Evolutionary conservation across 208 protist genomes (phyloP).

Genomic region (Acanthamoeba healyi): DNA sequence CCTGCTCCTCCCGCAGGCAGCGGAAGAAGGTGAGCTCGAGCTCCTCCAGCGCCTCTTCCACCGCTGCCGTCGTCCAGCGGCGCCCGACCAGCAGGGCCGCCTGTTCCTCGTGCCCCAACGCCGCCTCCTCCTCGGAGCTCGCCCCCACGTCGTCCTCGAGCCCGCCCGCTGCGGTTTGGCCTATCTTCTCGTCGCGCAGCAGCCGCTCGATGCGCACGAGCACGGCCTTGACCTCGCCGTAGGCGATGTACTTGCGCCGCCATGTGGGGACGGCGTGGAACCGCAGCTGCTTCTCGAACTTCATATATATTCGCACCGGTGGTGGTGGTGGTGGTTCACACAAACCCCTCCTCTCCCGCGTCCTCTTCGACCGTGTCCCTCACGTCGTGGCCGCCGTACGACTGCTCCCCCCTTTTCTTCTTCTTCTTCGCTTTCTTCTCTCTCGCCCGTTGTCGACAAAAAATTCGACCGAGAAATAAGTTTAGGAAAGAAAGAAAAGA

Average conservation of each 20-base stretch:
- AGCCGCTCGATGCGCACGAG: conserved; percentile 22
- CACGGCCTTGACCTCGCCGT: background rate
- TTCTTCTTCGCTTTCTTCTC: background rate
- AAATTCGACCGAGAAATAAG: background rate
- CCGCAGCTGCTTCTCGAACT: conserved; percentile 38
- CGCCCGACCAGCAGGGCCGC: background rate
- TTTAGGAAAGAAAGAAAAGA: background rate
- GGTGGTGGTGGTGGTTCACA: background rate
- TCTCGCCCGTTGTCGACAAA: background rate
- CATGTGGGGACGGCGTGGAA: conserved; percentile 44
- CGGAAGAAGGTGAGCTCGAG: conserved; percentile 63
- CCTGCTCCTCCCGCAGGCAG: conserved; percentile 27
- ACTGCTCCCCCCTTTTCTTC: background rate
- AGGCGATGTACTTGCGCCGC: conserved; percentile 41
- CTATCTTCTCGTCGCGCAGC: background rate
- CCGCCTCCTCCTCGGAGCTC: background rate
- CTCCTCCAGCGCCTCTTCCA: conserved; percentile 15
- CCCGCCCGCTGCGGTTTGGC: background rate
- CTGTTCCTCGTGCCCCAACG: background rate
- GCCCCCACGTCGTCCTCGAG: background rate
- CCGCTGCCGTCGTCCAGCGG: background rate
- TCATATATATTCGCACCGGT: conserved; percentile 1
- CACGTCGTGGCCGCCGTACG: background rate
- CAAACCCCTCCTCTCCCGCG: background rate
- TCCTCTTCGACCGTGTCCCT: background rate